Evolutionary conservation across 306 rosid genomes (phyloP).

Genomic region (Prunus campanulata): DNA sequence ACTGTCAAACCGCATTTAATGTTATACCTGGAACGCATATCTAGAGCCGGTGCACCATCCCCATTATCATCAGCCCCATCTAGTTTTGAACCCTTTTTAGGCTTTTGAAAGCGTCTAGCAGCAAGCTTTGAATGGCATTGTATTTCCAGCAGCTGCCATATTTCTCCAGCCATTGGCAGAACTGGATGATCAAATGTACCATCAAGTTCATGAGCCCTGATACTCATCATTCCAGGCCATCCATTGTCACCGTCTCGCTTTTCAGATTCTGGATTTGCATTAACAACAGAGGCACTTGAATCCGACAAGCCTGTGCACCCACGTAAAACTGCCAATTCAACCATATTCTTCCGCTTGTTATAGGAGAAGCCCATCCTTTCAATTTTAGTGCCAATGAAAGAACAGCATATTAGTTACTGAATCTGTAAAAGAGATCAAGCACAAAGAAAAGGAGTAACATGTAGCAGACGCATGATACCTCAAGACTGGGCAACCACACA

Average conservation of each 20-base stretch:
- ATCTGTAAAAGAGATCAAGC: conserved; percentile 16
- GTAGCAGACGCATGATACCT: conserved; percentile 48
- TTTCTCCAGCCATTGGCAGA: conserved; percentile 92
- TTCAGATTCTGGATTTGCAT: conserved; percentile 61
- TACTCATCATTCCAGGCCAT: conserved; percentile 99
- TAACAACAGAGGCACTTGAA: conserved; percentile 51
- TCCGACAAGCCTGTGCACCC: conserved; percentile 68
- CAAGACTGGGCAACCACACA: conserved; percentile 88
- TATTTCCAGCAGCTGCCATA: conserved; percentile 87
- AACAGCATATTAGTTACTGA: conserved; percentile 27
- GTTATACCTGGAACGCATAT: conserved; percentile 73
- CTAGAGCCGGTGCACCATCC: conserved; percentile 61
- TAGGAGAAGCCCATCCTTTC: conserved; percentile 91
- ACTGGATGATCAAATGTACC: conserved; percentile 98
- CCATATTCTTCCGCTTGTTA: conserved; percentile 91
- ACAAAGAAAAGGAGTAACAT: conserved; percentile 16
- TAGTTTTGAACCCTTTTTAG: conserved; percentile 72
- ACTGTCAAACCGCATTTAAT: not conserved
- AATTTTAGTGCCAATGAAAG: conserved; percentile 23
- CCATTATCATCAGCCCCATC: conserved; percentile 97
- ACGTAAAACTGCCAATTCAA: conserved; percentile 91
- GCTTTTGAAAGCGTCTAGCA: conserved; percentile 88
- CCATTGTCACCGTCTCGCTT: conserved; percentile 80
- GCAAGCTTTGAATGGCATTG: conserved; percentile 95
- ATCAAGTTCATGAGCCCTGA: conserved; percentile 91